These are phyloP conservation scores for Diophrys sp. DNA, from an alignment of 73 alveolate species.

Conservation along the genomic window DNA sequence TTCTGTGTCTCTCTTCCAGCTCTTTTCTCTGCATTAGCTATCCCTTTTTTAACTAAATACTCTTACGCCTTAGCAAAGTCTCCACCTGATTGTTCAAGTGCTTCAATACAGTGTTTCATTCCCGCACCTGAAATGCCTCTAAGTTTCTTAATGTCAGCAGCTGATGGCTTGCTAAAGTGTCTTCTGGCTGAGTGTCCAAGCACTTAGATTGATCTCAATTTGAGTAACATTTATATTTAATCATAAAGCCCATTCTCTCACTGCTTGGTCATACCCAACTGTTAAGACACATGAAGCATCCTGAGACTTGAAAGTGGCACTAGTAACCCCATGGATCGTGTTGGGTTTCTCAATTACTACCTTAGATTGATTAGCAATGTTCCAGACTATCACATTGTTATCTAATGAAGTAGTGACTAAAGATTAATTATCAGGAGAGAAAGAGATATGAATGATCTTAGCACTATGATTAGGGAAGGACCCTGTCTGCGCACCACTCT, in stretches of 20 bases:
- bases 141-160: too few relatives aligned
- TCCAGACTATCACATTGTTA: neutral
- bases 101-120: too few relatives aligned
- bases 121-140: too few relatives aligned
- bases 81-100: neutral
- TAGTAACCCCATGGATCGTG: neutral
- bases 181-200: too few relatives aligned
- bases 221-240: too few relatives aligned
- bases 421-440: neutral
- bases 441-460: too few relatives aligned
- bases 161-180: too few relatives aligned
- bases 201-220: too few relatives aligned
- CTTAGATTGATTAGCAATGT: neutral
- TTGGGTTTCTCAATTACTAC: neutral
- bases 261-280: neutral
- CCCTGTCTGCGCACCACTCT: neutral
- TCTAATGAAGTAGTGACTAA: neutral
- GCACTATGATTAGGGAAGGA: neutral
- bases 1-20: neutral
- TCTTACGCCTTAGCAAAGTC: neutral
- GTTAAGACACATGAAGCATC: neutral
- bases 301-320: neutral
- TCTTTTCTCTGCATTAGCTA: neutral
- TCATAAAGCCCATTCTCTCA: neutral
- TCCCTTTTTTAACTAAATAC: neutral